Conservation (phyloP, 352 stramenopile genomes). For the Globisporangium carolinianum region DNA sequence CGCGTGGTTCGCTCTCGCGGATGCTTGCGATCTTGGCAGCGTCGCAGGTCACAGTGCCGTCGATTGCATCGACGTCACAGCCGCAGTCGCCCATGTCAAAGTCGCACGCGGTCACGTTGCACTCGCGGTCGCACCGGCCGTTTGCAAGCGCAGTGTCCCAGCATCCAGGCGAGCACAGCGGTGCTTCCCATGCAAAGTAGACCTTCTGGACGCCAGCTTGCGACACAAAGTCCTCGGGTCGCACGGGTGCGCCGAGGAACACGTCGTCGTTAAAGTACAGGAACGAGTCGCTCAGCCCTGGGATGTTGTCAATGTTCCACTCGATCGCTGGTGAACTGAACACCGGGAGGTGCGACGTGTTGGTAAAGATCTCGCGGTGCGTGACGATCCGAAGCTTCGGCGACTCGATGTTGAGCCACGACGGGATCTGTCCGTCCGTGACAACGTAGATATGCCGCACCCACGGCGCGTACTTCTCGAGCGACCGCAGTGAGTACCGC, state of each 20-base stretch:
- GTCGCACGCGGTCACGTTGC: slow-evolving; percentile 85
- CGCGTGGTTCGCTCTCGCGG: slow-evolving; percentile 38
- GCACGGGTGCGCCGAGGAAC: slow-evolving; percentile 84
- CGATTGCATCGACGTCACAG: slow-evolving; percentile 41
- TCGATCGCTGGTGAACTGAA: slow-evolving; percentile 94
- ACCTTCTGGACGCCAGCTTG: slow-evolving; percentile 84
- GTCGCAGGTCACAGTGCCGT: slow-evolving; percentile 49
- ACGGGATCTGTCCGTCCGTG: slow-evolving; percentile 92
- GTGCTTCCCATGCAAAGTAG: slow-evolving; percentile 92
- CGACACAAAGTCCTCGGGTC: slow-evolving; percentile 90
- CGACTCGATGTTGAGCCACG: slow-evolving; percentile 87
- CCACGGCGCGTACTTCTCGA: slow-evolving; percentile 95
- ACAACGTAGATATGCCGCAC: slow-evolving; percentile 93
- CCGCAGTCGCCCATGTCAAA: slow-evolving; percentile 94
- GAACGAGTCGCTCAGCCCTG: slow-evolving; percentile 88
- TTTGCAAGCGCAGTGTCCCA: slow-evolving; percentile 70
- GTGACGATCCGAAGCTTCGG: slow-evolving; percentile 83
- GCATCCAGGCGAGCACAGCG: slow-evolving; percentile 82
- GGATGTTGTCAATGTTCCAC: slow-evolving; percentile 91
- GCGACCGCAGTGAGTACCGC: slow-evolving; percentile 87
- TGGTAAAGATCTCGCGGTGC: slow-evolving; percentile 88
- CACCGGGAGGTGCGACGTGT: slow-evolving; percentile 86
- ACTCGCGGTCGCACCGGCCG: slow-evolving; percentile 83
- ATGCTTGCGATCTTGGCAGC: slow-evolving; percentile 53
- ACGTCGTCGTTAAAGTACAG: slow-evolving; percentile 98